Percentiles rank a stretch among this genome's conserved stretches.
Evolutionary conservation across 106 monocot species (phyloP).

Genomic region (Agapanthus africanus): DNA sequence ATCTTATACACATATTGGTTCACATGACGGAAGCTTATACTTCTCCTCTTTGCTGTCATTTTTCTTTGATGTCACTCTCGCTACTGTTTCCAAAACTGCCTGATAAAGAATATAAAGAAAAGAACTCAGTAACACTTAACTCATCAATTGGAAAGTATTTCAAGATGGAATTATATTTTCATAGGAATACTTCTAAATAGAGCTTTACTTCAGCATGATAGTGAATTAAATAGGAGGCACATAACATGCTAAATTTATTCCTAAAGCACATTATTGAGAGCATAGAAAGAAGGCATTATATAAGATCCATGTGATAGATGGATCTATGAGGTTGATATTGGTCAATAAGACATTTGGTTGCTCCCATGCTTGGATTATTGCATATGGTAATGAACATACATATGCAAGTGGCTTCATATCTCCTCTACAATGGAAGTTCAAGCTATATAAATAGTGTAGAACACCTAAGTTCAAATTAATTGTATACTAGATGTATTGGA

Average conservation of each 20-base stretch:
- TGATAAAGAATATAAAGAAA: slow-evolving; percentile 18
- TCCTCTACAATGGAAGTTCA: too few relatives aligned
- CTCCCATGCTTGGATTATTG: too few relatives aligned
- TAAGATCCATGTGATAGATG: neutral
- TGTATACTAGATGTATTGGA: too few relatives aligned
- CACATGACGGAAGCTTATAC: slow-evolving; percentile 35
- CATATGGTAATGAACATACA: too few relatives aligned
- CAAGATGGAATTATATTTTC: neutral
- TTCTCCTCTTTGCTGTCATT: slow-evolving; percentile 97
- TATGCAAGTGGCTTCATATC: too few relatives aligned
- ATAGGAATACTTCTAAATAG: neutral
- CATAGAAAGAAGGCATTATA: neutral
- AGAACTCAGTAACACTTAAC: neutral
- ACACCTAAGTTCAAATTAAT: too few relatives aligned
- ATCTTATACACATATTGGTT: neutral
- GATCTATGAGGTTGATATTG: neutral
- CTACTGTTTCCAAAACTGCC: slow-evolving; percentile 96
- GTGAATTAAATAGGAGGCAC: neutral
- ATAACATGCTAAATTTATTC: neutral
- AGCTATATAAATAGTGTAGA: too few relatives aligned
- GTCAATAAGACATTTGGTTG: neutral
- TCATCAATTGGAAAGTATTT: neutral
- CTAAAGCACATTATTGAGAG: neutral
- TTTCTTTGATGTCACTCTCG: slow-evolving; percentile 90
- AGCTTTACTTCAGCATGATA: neutral